These are phyloP conservation scores for Cutaneotrichosporon cavernicola DNA, from an alignment of 1,284 basidiomycete species.

Conservation along the genomic window DNA sequence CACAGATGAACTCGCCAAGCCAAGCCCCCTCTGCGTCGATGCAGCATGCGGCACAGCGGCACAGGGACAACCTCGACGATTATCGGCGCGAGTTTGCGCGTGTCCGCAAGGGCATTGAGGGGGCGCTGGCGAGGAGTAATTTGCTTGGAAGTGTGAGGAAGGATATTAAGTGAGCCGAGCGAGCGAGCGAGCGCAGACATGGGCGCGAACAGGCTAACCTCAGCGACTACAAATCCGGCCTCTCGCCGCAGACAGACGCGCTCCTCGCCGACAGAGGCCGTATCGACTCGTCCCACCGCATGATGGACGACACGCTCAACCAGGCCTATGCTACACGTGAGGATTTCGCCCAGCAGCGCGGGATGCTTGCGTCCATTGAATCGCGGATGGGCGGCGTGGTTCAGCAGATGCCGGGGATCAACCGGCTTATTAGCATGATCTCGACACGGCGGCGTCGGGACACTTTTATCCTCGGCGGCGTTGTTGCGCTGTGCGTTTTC, in stretches of 20 bases:
- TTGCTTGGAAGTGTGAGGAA: slow-evolving; percentile 87
- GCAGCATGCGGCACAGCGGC: slow-evolving; percentile 82
- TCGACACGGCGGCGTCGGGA: slow-evolving; percentile 84
- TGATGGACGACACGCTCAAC: slow-evolving; percentile 88
- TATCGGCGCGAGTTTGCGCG: slow-evolving; percentile 77
- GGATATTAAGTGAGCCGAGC: slow-evolving; percentile 77
- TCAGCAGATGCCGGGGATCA: slow-evolving; percentile 86
- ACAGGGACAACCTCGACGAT: slow-evolving; percentile 85
- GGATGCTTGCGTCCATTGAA: slow-evolving; percentile 72
- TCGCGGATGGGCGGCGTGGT: slow-evolving; percentile 78
- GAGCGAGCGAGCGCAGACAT: background rate
- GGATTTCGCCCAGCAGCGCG: slow-evolving; percentile 83
- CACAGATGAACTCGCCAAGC: slow-evolving; percentile 67
- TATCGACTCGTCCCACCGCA: slow-evolving; percentile 88
- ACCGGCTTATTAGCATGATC: slow-evolving; percentile 88
- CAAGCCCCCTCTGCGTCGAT: slow-evolving; percentile 78
- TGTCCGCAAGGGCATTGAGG: slow-evolving; percentile 79
- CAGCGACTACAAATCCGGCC: slow-evolving; percentile 67
- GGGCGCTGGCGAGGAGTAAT: slow-evolving; percentile 80
- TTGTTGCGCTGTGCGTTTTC: slow-evolving; percentile 81
- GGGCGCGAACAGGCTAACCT: background rate
- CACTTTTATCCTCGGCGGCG: slow-evolving; percentile 79
- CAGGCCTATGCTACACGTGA: slow-evolving; percentile 98
- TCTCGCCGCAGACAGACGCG: slow-evolving; percentile 77
- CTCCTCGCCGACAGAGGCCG: slow-evolving; percentile 80